Percentiles rank a stretch among this genome's conserved stretches.
Evolutionary conservation across 208 protist species (phyloP).

Genomic region (Leishmania major): DNA sequence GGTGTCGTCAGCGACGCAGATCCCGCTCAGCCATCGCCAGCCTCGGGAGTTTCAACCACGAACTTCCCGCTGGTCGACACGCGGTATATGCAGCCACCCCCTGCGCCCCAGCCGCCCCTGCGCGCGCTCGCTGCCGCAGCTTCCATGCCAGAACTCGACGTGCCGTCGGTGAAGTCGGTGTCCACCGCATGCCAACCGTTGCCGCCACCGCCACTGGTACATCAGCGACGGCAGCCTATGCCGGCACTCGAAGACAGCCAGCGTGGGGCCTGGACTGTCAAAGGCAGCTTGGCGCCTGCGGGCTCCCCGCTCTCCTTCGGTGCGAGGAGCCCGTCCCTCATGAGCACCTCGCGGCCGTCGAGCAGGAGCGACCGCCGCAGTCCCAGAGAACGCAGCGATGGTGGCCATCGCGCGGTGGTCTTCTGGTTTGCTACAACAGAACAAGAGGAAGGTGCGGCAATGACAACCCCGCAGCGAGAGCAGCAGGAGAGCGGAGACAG

Average conservation of each 20-base stretch:
- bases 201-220: slow-evolving; percentile 7
- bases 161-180: slow-evolving; percentile 3
- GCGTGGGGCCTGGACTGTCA: slow-evolving; percentile 12
- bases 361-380: slow-evolving; percentile 4
- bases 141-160: not conserved
- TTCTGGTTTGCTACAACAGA: not conserved
- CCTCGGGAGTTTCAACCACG: not conserved
- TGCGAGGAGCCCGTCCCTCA: not conserved
- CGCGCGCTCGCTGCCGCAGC: not conserved
- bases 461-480: not conserved
- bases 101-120: not conserved
- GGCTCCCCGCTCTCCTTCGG: slow-evolving; percentile 1
- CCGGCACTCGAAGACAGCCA: not conserved
- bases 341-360: slow-evolving; percentile 1
- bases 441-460: not conserved
- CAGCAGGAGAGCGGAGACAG: not conserved
- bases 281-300: slow-evolving; percentile 4
- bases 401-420: not conserved
- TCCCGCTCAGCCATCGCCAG: not conserved
- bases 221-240: not conserved
- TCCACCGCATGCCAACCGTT: not conserved
- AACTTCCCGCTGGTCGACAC: not conserved
- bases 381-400: not conserved
- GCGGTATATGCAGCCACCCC: not conserved
- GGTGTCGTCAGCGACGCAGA: not conserved